These are phyloP conservation scores for Sechiopsis laciniata DNA, from an alignment of 306 rosid species.

Conservation along the genomic window DNA sequence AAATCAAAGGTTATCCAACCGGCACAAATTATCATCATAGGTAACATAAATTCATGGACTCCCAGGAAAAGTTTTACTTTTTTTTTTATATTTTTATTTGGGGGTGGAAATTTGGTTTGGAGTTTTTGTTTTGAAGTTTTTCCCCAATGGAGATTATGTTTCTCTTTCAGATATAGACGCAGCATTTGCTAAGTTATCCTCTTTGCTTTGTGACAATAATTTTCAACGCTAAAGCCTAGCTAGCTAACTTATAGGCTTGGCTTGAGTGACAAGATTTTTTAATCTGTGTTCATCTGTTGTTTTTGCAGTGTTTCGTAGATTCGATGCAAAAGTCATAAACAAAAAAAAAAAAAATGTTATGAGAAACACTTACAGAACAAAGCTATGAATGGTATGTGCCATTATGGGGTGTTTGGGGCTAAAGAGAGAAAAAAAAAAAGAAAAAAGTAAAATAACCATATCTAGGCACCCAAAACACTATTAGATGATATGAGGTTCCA, in stretches of 20 bases:
- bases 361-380: too few species aligned
- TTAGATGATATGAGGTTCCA: too few species aligned
- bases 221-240: background rate
- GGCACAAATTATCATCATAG: too few species aligned
- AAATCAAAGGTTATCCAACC: too few species aligned
- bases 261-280: background rate
- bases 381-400: too few species aligned
- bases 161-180: constrained; percentile 5
- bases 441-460: too few species aligned
- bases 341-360: background rate
- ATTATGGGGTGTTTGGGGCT: too few species aligned
- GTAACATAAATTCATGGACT: too few species aligned
- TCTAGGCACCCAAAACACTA: too few species aligned
- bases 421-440: too few species aligned
- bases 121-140: background rate
- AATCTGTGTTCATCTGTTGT: constrained; percentile 26
- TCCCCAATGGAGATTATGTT: constrained; percentile 5
- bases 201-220: background rate
- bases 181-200: background rate
- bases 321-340: constrained; percentile 27
- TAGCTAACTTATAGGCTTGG: background rate
- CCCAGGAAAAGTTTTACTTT: too few species aligned
- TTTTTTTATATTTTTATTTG: too few species aligned
- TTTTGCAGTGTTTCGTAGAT: constrained; percentile 41
- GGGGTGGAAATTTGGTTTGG: background rate